phyloP scores from a whole-genome alignment of 148 eudicot genomes.

The Dysphania ambrosioides region DNA sequence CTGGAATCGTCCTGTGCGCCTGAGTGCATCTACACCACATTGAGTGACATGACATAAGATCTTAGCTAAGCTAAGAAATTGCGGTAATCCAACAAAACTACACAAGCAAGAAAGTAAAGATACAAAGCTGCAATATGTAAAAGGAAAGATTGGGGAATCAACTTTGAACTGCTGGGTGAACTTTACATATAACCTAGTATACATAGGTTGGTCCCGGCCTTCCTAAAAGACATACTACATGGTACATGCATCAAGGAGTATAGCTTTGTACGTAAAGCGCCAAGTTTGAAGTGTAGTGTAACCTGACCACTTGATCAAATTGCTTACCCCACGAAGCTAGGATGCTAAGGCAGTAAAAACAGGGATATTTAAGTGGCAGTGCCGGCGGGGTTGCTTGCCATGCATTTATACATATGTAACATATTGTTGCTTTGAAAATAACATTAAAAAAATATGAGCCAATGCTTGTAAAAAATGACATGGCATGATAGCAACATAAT shows the following conservation, averaged over 20 bases:
- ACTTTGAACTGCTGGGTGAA: constrained; percentile 15
- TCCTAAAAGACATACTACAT: constrained; percentile 1
- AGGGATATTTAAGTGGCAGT: neutral
- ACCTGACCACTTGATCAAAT: neutral
- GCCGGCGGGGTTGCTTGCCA: neutral
- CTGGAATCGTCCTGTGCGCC: too few relatives aligned
- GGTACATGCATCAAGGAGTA: neutral
- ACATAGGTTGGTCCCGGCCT: constrained; percentile 11
- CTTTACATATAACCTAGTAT: neutral
- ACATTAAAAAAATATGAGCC: too few relatives aligned
- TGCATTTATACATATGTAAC: too few relatives aligned
- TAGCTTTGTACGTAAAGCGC: constrained; percentile 13
- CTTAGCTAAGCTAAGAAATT: neutral
- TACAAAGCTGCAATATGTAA: constrained; percentile 1
- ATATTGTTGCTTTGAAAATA: too few relatives aligned
- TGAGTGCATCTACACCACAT: too few relatives aligned
- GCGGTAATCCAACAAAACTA: neutral
- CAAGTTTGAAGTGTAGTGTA: constrained; percentile 9
- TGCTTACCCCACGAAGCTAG: too few relatives aligned
- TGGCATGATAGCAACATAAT: too few relatives aligned
- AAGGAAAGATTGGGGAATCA: constrained; percentile 22
- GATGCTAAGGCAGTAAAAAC: neutral
- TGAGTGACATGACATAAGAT: neutral
- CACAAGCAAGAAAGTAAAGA: neutral
- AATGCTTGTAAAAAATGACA: too few relatives aligned